Conservation (phyloP, 2,329 filamentous ascomycete genomes). For the Saccharata proteae region DNA sequence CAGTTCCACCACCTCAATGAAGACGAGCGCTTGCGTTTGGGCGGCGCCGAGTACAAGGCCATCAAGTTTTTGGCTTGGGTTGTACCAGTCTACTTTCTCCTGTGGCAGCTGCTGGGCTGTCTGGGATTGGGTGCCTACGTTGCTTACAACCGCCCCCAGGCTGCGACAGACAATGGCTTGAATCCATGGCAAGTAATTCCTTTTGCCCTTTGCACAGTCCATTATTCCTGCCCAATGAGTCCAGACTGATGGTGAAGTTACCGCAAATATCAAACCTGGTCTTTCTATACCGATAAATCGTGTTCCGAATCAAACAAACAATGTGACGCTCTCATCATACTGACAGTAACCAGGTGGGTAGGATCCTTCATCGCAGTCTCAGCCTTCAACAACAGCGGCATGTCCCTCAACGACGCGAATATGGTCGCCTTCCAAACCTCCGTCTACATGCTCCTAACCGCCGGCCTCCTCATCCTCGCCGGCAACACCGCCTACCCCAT, state of each 20-base stretch:
- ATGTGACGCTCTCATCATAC: no score
- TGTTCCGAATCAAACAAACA: no score
- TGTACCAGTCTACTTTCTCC: slow-evolving; percentile 48
- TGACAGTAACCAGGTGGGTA: slow-evolving; percentile 42
- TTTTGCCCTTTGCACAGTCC: no score
- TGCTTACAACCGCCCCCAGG: slow-evolving; percentile 36
- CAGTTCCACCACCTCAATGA: slow-evolving; percentile 43
- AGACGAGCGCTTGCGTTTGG: slow-evolving; percentile 45
- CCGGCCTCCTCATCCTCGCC: slow-evolving; percentile 38
- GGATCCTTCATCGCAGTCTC: slow-evolving; percentile 56
- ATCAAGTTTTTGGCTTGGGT: slow-evolving; percentile 46
- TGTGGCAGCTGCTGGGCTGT: slow-evolving; percentile 47
- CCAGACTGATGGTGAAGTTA: no score
- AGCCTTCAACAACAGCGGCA: slow-evolving; percentile 61
- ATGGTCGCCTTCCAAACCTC: slow-evolving; percentile 46
- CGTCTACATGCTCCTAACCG: slow-evolving; percentile 34
- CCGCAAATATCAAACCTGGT: background rate
- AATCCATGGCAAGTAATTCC: slow-evolving; percentile 39
- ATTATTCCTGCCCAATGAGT: no score
- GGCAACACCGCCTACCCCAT: slow-evolving; percentile 46
- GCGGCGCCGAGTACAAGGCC: slow-evolving; percentile 53
- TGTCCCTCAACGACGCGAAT: slow-evolving; percentile 55
- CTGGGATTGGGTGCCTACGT: slow-evolving; percentile 53
- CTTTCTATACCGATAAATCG: background rate
- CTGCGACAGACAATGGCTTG: slow-evolving; percentile 43